Evolutionary conservation across 106 monocot genomes (phyloP).

Genomic region (Platanthera guangdongensis): DNA sequence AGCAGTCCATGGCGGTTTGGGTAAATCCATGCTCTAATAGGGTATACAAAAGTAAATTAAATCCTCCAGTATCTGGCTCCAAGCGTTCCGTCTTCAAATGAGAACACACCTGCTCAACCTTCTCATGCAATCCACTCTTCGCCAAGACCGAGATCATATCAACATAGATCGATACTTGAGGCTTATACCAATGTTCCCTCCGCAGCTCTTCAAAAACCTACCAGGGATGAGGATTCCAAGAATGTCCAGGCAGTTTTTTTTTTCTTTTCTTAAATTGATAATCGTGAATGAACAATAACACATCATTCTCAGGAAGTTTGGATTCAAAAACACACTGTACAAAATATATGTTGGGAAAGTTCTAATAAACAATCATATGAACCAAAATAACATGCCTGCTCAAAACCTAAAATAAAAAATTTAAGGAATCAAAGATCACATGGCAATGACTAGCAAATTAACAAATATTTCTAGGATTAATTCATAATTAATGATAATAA

Average conservation of each 20-base stretch:
- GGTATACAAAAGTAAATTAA: conserved; percentile 54
- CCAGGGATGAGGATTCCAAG: conserved; percentile 1
- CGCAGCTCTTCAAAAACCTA: conserved; percentile 87
- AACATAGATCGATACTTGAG: conserved; percentile 45
- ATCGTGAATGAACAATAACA: not conserved
- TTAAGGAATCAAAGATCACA: not conserved
- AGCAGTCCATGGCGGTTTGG: conserved; percentile 60
- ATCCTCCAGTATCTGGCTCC: conserved; percentile 63
- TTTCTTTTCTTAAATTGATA: conserved; percentile 2
- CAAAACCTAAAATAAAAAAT: not conserved
- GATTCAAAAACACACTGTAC: not conserved
- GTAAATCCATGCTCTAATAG: conserved; percentile 52
- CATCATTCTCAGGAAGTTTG: not conserved
- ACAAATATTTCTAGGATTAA: not conserved
- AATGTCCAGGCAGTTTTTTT: not conserved
- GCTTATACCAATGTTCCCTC: conserved; percentile 84
- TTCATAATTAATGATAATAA: not conserved
- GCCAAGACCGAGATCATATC: conserved; percentile 64
- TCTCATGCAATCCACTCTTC: conserved; percentile 24
- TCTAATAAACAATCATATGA: not conserved
- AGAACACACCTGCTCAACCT: conserved; percentile 44
- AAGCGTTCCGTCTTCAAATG: conserved; percentile 48
- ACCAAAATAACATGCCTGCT: not conserved
- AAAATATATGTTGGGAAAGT: not conserved
- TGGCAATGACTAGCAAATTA: not conserved